Evolutionary conservation across 2,329 filamentous ascomycete species (phyloP), one percentile per base, ranked within the genome.

Genomic region (Grosmannia clavigera): DNA sequence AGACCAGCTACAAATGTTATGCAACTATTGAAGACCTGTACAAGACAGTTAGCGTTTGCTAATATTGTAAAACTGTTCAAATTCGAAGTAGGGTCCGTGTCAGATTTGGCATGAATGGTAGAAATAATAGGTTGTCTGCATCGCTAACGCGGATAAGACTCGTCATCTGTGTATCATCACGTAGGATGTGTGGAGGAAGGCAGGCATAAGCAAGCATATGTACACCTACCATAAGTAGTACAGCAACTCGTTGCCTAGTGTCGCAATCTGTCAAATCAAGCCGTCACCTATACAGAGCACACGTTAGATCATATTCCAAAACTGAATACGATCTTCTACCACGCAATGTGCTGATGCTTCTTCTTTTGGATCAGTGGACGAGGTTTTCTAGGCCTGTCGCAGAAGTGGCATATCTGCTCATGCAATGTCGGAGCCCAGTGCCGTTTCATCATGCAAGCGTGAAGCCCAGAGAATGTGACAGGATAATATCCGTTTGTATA

Each of bases 361-460:
- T 27, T 56, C 54, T 56, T 55, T 29, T n/a, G 53, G 58, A 76
- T 95, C 91, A 95, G 91, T 92, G 88, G 91, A 89, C 90, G 85
- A 95, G 91, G 92, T 95, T 96, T 96, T 95, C 90, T 95, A 96
- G 90, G 91, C 91, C 90, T 95, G 90, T 89, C 90, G 76, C 90
- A 89, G 88, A 70, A 82, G 76, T 89, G 90, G 90, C 83, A 87
- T 83, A 84, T 91, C 88, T 73, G 79, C 91, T 90, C 90, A 84
- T 84, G 78, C 74, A 72, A 70, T 68, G 78, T 95, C 90, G 87
- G 91, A 92, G 91, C 91, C 91, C 91, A 96, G 91, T 96, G 91
- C 91, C 89, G 76, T 80, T 88, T 90, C 88, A 91, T 92, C 88
- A 89, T 83, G 67, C 69, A 71, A 75, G 64, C 64, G 66, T 52